Base-by-base conservation (phyloP, 2,329 filamentous ascomycete genomes). In the Sodiomyces alkalinus region DNA sequence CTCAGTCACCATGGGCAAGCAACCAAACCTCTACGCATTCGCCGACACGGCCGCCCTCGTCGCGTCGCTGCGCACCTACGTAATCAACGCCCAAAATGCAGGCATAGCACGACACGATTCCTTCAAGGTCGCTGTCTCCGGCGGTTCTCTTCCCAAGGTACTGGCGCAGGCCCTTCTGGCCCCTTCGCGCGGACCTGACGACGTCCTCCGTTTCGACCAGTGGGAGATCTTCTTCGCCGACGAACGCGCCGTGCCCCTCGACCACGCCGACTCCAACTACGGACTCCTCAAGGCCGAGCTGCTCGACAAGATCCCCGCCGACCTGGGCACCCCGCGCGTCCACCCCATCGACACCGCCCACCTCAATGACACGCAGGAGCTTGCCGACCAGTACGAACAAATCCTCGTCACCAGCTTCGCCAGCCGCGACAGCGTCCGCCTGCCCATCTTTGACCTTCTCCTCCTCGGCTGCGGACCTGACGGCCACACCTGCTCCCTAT, bases 221-320 rank as follows among this genome's bases (percentile, higher is more conserved):
- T 98, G 90, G 90, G 81, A 96, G 47, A 82, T 98, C 48, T 98
- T 96, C 67, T 96, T 94, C 55, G 87, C 87, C 48, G 90, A 98
- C 51, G 90, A 98, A 65, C 81, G 90, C 47, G 82, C 82, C 42
- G 90, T 96, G 29, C 80, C 90, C 14, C 75, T 94, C 41, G 76
- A 90, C 53, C 79, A 96, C 57, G 68, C 73, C 40, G 87, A 98
- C 60, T 93, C 85, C 61, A 98, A 96, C 61, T 93, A 94, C 58
- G 73, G 63, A 35, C 72, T 94, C 24, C 60, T 96, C 41, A 90
- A 93, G 62, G 62, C 73, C 26, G 85, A 94, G 57, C 65, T 94
- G 28, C 64, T 98, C 37, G 77, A 86, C 59, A 87, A 92, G 60
- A 80, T 96, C 37, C 83, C 86, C 22, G 55, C 62, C 25, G 65